Evolutionary conservation across 352 stramenopile species (phyloP), one percentile per base, ranked within the genome.

Genomic region (Nothophytophthora sp.): DNA sequence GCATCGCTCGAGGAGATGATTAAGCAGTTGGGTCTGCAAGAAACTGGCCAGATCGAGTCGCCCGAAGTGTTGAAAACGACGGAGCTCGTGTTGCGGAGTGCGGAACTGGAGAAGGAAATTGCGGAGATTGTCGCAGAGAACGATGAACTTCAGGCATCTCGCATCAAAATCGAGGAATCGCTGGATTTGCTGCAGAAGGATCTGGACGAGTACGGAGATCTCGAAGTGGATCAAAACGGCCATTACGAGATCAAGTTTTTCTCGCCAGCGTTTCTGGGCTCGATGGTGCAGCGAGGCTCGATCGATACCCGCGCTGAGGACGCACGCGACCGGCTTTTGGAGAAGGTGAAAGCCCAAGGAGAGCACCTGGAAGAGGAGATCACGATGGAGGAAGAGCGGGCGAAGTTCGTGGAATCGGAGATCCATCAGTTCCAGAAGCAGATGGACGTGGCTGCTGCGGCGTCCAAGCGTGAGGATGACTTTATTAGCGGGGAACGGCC

Each of bases 401-500:
- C 80, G 2, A 67, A 70, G 15, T 74, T 73, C 16, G 41, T 84
- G 3, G 70, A 91, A 39, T 79, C 70, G 6, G 74, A 91, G 38
- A 87, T 91, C 12, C 23, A 81, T 6, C 76, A 87, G 50, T 85
- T 91, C 38, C 65, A 71, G 34, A 70, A 63, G 11, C 76, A 93
- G 42, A 85, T 91, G 72, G 60, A 73, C n/a, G 74, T 69, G 28
- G 79, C 76, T 12, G 63, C 80, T 33, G 73, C 76, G 23, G 76
- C 78, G 0, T 84, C 80, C 5, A 86, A 79, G 54, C 74, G 81
- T 22, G 81, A 92, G 40, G 76, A 91, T 53, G 80, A 84, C 20
- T 73, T 93, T 40, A 88, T 93, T 57, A 91, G 80, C 38, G 83
- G 83, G 10, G 77, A 89, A 36, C 84, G 82, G 47, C 76, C 80